phyloP scores from a whole-genome alignment of 2,329 filamentous ascomycete species.

The Curvularia eragrostidis region DNA sequence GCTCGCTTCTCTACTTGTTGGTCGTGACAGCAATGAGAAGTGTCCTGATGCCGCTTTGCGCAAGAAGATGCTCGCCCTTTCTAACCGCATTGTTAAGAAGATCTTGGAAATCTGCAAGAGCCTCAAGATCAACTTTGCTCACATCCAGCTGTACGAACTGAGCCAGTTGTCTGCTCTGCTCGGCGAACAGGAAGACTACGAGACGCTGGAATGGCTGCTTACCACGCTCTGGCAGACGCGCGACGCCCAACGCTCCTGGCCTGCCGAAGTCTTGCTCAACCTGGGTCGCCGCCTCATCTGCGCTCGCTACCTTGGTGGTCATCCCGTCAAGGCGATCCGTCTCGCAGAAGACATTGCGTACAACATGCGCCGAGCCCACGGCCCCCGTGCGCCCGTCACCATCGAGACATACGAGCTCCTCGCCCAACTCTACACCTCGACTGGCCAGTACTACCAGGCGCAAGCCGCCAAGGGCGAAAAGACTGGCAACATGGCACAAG shows the following conservation, averaged over 20 bases:
- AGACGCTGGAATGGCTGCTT: constrained; percentile 50
- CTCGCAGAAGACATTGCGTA: constrained; percentile 63
- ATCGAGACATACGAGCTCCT: constrained; percentile 60
- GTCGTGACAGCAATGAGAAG: constrained; percentile 36
- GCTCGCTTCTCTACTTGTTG: constrained; percentile 43
- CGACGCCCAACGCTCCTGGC: constrained; percentile 45
- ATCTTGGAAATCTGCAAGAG: constrained; percentile 51
- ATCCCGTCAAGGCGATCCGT: constrained; percentile 49
- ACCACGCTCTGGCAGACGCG: constrained; percentile 48
- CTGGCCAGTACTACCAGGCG: constrained; percentile 49
- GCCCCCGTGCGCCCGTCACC: constrained; percentile 56
- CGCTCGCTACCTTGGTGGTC: constrained; percentile 59
- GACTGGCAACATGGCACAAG: constrained; percentile 42
- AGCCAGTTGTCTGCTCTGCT: constrained; percentile 54
- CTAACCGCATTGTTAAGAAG: constrained; percentile 52
- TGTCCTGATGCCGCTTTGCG: constrained; percentile 42
- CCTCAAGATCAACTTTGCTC: constrained; percentile 53
- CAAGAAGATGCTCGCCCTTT: constrained; percentile 52
- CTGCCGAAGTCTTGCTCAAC: constrained; percentile 54
- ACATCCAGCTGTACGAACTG: constrained; percentile 51
- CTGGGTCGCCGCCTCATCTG: constrained; percentile 62
- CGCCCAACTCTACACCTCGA: constrained; percentile 57
- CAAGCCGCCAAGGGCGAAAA: constrained; percentile 45
- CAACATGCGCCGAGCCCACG: constrained; percentile 62
- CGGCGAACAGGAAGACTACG: constrained; percentile 56